Evolutionary conservation across 2,329 filamentous ascomycete genomes (phyloP).

Genomic region (Cercospora sp.): DNA sequence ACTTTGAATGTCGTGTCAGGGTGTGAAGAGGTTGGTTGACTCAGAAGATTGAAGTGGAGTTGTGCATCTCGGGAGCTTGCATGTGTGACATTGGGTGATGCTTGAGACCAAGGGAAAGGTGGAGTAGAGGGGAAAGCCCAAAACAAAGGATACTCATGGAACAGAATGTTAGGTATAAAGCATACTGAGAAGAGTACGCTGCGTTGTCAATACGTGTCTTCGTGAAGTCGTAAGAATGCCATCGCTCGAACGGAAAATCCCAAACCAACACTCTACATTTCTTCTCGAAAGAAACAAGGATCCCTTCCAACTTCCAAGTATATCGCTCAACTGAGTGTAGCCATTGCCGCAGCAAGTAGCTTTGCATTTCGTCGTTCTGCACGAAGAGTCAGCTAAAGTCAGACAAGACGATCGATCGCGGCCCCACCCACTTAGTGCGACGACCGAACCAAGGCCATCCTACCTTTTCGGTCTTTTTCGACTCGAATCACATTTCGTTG

Average conservation of each 20-base stretch:
- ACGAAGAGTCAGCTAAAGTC: constrained; percentile 24
- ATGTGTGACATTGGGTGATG: not conserved
- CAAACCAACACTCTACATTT: not conserved
- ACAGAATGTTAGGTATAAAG: not conserved
- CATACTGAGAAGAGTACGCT: not conserved
- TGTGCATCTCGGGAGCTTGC: not conserved
- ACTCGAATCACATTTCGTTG: constrained; percentile 64
- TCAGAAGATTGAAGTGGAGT: not conserved
- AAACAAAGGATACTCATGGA: not conserved
- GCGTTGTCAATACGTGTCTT: not conserved
- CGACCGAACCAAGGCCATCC: constrained; percentile 82
- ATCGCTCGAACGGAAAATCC: not conserved
- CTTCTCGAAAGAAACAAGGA: not conserved
- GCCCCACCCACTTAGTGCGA: constrained; percentile 41
- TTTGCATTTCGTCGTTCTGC: constrained; percentile 48
- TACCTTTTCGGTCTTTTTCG: constrained; percentile 94
- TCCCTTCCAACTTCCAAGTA: not conserved
- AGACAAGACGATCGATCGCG: not conserved
- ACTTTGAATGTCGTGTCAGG: not conserved
- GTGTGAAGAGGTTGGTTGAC: not conserved
- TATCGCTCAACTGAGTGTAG: constrained; percentile 41
- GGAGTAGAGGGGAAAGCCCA: not conserved
- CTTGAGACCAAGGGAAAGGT: not conserved
- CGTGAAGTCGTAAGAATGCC: constrained; percentile 12
- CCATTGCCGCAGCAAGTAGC: constrained; percentile 48